These are phyloP conservation scores for Amauroascus verrucosus DNA, from an alignment of 2,329 filamentous ascomycete species.

Conservation along the genomic window DNA sequence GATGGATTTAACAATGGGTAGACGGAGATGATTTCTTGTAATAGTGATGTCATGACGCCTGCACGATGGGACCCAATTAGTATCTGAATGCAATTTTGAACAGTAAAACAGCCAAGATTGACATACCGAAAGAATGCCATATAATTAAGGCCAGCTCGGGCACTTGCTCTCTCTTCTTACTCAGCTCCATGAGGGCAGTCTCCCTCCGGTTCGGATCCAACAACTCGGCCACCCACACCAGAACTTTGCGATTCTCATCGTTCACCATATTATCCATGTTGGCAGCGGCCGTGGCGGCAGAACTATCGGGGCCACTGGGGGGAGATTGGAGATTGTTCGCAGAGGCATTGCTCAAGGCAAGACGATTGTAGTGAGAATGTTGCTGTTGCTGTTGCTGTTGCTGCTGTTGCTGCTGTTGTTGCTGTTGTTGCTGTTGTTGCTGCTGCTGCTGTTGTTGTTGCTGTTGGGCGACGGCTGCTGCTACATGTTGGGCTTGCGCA, in stretches of 20 bases:
- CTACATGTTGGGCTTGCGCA: constrained; percentile 29
- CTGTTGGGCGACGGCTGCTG: constrained; percentile 27
- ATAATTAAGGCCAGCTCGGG: constrained; percentile 90
- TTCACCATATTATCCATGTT: constrained; percentile 58
- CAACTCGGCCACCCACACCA: constrained; percentile 84
- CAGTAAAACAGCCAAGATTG: not conserved
- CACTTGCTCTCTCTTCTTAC: constrained; percentile 97
- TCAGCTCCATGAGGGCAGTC: constrained; percentile 83
- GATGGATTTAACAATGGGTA: constrained; percentile 95
- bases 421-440: constrained; percentile 31
- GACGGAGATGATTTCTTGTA: constrained; percentile 98
- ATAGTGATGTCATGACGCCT: constrained; percentile 96
- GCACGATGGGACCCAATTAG: constrained; percentile 13
- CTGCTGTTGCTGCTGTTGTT: constrained; percentile 30
- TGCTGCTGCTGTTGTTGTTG: constrained; percentile 33
- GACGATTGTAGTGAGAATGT: constrained; percentile 57
- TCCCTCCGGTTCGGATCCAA: constrained; percentile 80
- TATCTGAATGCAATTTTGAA: not conserved
- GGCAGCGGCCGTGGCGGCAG: constrained; percentile 28
- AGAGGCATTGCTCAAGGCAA: constrained; percentile 56
- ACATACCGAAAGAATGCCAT: constrained; percentile 94
- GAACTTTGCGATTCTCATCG: constrained; percentile 86
- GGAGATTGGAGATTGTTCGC: constrained; percentile 30
- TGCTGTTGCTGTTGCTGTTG: constrained; percentile 28
- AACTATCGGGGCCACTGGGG: constrained; percentile 9